Conservation (phyloP, 1,139 yeast genomes). For the Yamadazyma oceani region DNA sequence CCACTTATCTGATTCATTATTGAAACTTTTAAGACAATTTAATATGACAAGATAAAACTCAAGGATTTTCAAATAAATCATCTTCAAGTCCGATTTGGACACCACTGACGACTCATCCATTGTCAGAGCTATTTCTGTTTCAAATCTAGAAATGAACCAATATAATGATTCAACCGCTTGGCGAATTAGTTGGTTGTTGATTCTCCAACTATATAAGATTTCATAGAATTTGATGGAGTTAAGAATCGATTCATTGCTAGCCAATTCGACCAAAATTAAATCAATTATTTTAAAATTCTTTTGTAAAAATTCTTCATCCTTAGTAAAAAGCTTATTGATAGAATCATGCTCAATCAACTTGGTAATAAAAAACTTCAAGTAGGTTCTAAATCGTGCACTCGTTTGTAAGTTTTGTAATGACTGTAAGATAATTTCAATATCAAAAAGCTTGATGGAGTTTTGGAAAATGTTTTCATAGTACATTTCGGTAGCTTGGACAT, state of each 20-base stretch:
- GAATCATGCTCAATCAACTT: constrained; percentile 25
- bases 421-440: constrained; percentile 26
- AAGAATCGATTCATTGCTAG: constrained; percentile 33
- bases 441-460: constrained; percentile 26
- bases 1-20: constrained; percentile 56
- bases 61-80: constrained; percentile 38
- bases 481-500: constrained; percentile 16
- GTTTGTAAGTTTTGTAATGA: constrained; percentile 24
- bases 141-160: constrained; percentile 48
- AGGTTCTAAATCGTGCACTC: constrained; percentile 14
- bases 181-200: constrained; percentile 24
- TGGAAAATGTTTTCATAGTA: constrained; percentile 34
- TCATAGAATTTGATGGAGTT: constrained; percentile 50
- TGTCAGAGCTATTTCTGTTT: constrained; percentile 12
- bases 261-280: constrained; percentile 37
- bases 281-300: constrained; percentile 38
- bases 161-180: constrained; percentile 60
- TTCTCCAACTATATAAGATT: constrained; percentile 56
- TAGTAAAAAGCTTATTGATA: constrained; percentile 21
- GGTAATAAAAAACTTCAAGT: constrained; percentile 23
- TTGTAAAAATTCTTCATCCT: constrained; percentile 22
- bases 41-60: constrained; percentile 49
- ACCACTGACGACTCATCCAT: neutral
- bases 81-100: constrained; percentile 18
- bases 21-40: constrained; percentile 47